Evolutionary conservation across 495 filamentous ascomycete species (phyloP), one percentile per base, ranked within the genome.

Genomic region (Xylaria flabelliformis): DNA sequence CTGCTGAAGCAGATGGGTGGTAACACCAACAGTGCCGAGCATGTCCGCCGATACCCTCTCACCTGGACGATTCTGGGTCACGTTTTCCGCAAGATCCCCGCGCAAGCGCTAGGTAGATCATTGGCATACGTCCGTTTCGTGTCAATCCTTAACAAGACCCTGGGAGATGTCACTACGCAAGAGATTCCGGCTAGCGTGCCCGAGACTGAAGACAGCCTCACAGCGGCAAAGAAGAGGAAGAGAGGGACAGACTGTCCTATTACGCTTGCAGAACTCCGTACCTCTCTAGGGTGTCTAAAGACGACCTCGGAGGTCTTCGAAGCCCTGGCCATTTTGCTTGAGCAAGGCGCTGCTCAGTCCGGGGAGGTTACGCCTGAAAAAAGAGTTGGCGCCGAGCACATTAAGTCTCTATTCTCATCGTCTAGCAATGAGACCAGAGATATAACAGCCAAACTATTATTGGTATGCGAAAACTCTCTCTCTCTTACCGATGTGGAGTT

Each of bases 1-100:
- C 79, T 87, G 36, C 81, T 86, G 32, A 85, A 87, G 71, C 78
- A 82, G 58, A 86, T 85, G 84, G 80, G 79, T 42, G 82, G 83
- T 29, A 70, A 74, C 48, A 79, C 77, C 42, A 72, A 80, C 12
- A 79, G 74, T 65, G 81, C 83, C 71, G 84, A 86, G 69, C 79
- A 80, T 44, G 58, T 85, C 3, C 83, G 85, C 70, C 80, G 84
- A 42, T 85, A 81, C 70, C 80, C 84, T 21, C 72, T 79, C 1
- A 77, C 81, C 50, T 87, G 85, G 85, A 75, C 78, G 0, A 79
- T 85, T 46, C 64, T 87, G 32, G 76, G 75, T 64, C 77, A 77
- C 21, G 72, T 84, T 10, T 86, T 87, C 62, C 72, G 74, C 48
- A 74, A 78, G 69, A 80, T 85, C n/a, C 81, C 82, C 3, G 75